Percentiles rank a stretch among this genome's conserved stretches.
phyloP scores from a whole-genome alignment of 768 basidiomycete species.

The Dioszegia hungarica region DNA sequence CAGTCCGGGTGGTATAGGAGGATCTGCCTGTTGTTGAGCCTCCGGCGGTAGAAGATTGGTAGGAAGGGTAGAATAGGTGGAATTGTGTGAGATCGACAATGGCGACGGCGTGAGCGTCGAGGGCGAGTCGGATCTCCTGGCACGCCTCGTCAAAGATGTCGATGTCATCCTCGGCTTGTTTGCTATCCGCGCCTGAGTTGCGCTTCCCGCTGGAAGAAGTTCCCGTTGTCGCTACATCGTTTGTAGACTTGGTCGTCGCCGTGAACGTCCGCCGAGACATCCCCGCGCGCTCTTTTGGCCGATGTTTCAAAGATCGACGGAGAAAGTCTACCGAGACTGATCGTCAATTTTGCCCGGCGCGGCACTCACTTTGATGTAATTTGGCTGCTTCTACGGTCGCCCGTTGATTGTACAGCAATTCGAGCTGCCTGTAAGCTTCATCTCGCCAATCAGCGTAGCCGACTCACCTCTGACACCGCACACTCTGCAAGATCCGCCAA shows the following conservation, averaged over 20 bases:
- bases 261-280: neutral
- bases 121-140: conserved; percentile 33
- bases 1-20: too few relatives aligned
- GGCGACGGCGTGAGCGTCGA: conserved; percentile 40
- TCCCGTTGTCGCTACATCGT: too few relatives aligned
- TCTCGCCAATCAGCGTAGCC: neutral
- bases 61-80: conserved; percentile 45
- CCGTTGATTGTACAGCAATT: conserved; percentile 38
- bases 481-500: conserved; percentile 42
- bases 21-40: conserved; percentile 13
- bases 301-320: conserved; percentile 39
- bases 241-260: neutral
- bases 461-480: conserved; percentile 39
- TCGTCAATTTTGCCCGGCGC: neutral
- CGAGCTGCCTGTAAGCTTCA: conserved; percentile 26
- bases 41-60: conserved; percentile 25
- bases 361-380: conserved; percentile 43
- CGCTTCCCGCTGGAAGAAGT: conserved; percentile 25
- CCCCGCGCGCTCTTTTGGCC: conserved; percentile 27
- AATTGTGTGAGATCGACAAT: conserved; percentile 44
- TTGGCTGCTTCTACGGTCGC: conserved; percentile 35
- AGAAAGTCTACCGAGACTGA: conserved; percentile 46
- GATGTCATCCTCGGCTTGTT: conserved; percentile 15
- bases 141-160: conserved; percentile 44
- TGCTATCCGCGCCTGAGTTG: conserved; percentile 22